Conservation (phyloP, 805 yeast genomes). For the Pichia scutulata region DNA sequence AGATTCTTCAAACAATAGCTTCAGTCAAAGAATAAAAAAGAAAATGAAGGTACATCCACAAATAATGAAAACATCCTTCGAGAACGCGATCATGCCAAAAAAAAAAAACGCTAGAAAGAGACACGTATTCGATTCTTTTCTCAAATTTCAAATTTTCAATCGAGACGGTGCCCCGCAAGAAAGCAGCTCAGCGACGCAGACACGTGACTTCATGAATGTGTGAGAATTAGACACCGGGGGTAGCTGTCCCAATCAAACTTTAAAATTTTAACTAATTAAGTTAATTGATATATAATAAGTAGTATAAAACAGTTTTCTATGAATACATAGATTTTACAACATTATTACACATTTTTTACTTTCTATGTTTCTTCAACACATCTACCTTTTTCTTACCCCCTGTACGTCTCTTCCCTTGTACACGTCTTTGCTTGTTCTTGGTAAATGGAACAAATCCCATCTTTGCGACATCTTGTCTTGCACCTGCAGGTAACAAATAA, state of each 20-base stretch:
- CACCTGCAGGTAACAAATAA: slow-evolving; percentile 77
- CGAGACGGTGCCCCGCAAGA: no score
- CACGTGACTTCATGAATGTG: not conserved
- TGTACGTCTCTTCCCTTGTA: slow-evolving; percentile 23
- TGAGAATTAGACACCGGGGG: no score
- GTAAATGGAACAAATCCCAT: slow-evolving; percentile 68
- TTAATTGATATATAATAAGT: no score
- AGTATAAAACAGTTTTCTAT: no score
- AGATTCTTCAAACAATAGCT: not conserved
- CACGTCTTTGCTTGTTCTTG: slow-evolving; percentile 27
- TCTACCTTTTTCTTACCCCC: slow-evolving; percentile 37
- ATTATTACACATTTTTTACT: slow-evolving; percentile 9
- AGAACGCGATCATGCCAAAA: not conserved
- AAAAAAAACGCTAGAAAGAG: not conserved
- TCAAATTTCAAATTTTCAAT: not conserved
- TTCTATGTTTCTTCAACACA: slow-evolving; percentile 40
- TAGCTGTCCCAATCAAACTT: no score
- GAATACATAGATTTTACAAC: no score
- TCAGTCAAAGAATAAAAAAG: not conserved
- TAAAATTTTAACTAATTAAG: not conserved
- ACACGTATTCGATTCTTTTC: not conserved
- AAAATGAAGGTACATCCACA: not conserved
- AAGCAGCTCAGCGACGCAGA: not conserved
- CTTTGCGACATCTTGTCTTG: slow-evolving; percentile 46
- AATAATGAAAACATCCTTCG: not conserved